These are phyloP conservation scores for Camelina laxa DNA, from an alignment of 345 rosid species.

Conservation along the genomic window DNA sequence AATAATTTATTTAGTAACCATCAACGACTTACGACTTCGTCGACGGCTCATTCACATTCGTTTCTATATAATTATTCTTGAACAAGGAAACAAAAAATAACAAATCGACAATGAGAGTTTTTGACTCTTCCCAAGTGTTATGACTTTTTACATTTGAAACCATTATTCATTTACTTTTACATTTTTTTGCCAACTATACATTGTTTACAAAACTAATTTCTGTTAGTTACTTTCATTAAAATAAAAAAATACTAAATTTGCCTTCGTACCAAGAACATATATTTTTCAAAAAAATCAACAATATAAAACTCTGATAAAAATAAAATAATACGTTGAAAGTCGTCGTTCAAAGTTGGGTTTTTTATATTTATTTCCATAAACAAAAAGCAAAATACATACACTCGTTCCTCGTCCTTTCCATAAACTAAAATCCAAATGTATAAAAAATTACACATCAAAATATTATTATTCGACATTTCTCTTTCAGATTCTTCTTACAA, in stretches of 20 bases:
- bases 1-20: neutral
- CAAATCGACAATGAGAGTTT: neutral
- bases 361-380: neutral
- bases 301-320: neutral
- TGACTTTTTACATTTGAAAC: neutral
- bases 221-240: too few relatives aligned
- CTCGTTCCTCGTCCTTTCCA: conserved; percentile 36
- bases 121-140: neutral
- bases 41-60: conserved; percentile 31
- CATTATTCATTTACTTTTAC: neutral
- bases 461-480: neutral
- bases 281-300: neutral
- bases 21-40: conserved; percentile 26
- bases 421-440: neutral
- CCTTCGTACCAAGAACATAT: neutral
- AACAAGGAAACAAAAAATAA: neutral
- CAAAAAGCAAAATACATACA: neutral
- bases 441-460: conserved; percentile 1
- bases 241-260: neutral
- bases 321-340: conserved; percentile 31
- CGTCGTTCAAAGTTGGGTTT: conserved; percentile 43
- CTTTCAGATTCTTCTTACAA: neutral
- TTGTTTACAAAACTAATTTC: neutral
- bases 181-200: neutral
- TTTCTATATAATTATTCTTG: neutral